These are phyloP conservation scores for Paramecium caudatum DNA, from an alignment of 73 alveolate species.

Conservation along the genomic window DNA sequence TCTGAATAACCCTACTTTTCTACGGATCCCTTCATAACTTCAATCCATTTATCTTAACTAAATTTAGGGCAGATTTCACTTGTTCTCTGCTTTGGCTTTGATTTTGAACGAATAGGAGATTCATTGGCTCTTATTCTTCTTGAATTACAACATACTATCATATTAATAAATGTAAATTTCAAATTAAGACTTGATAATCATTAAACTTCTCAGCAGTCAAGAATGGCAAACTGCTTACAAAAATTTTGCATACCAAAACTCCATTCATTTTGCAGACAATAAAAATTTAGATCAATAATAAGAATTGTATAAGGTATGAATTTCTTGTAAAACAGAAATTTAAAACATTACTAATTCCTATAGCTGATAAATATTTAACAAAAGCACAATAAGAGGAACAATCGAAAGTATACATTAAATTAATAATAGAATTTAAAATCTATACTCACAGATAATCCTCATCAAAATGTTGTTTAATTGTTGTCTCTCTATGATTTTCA, in stretches of 20 bases:
- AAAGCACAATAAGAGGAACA: background rate
- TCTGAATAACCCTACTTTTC: slow-evolving; percentile 3
- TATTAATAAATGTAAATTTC: too few relatives aligned
- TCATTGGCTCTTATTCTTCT: slow-evolving; percentile 8
- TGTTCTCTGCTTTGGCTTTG: background rate
- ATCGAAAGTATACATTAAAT: background rate
- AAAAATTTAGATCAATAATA: background rate
- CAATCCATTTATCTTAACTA: slow-evolving; percentile 2
- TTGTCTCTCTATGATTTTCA: slow-evolving; percentile 13
- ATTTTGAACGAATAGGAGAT: slow-evolving; percentile 3
- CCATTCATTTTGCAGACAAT: background rate
- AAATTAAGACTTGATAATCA: background rate
- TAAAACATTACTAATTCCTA: background rate
- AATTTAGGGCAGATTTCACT: slow-evolving; percentile 1
- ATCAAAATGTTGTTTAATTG: background rate
- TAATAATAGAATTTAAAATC: background rate
- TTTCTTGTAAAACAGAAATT: background rate
- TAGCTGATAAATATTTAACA: background rate
- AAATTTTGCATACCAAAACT: background rate
- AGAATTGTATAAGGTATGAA: background rate
- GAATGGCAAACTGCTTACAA: background rate
- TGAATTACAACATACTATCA: slow-evolving; percentile 46
- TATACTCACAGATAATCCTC: background rate
- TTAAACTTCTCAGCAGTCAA: background rate
- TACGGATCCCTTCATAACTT: slow-evolving; percentile 11